Conservation (phyloP, 331 rosid species). For the Telfairia occidentalis region DNA sequence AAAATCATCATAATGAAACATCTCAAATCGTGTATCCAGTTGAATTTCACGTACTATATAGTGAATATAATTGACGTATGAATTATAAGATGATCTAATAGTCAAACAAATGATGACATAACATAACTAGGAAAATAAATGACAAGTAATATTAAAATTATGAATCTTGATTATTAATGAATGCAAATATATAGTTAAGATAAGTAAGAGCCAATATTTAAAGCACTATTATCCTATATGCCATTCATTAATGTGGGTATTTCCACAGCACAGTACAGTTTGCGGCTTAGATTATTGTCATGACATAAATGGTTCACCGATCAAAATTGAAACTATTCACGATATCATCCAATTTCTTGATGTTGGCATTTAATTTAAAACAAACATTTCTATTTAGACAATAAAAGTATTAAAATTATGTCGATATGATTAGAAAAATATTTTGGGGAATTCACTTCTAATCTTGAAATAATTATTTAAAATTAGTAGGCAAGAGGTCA, state of each 20-base stretch:
- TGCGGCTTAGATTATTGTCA: neutral
- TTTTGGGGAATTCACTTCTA: neutral
- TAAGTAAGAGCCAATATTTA: neutral
- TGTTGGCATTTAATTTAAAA: neutral
- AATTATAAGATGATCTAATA: neutral
- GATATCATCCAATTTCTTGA: neutral
- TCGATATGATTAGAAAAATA: neutral
- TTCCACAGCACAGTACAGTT: neutral
- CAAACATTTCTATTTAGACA: neutral
- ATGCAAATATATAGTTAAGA: neutral
- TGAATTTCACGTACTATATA: neutral
- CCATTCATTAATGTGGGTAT: neutral
- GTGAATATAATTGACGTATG: neutral
- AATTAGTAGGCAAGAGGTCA: neutral
- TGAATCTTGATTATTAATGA: neutral
- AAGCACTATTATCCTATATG: neutral
- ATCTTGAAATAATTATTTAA: neutral
- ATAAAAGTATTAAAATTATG: neutral
- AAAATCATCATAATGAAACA: too few species aligned
- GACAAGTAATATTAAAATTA: neutral
- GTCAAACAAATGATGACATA: neutral
- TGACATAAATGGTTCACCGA: neutral
- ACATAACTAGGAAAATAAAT: neutral
- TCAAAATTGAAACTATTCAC: neutral
- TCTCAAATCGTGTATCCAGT: neutral